phyloP scores from a whole-genome alignment of 192 early-diverging fungal genomes.

The Coemansia sp. region DNA sequence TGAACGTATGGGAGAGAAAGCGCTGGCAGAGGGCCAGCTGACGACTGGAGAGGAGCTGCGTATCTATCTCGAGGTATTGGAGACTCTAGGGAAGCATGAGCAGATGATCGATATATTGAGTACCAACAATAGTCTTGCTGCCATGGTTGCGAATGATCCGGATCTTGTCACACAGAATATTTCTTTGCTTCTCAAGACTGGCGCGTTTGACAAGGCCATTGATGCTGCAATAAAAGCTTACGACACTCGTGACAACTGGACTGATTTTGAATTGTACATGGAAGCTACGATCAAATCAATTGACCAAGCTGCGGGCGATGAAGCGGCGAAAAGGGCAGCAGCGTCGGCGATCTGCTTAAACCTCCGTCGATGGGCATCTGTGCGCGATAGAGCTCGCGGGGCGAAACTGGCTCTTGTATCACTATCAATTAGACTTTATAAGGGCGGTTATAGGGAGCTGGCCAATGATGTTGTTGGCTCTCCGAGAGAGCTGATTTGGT shows the following conservation, averaged over 20 bases:
- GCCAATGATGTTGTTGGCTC: background rate
- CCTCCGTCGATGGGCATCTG: constrained; percentile 25
- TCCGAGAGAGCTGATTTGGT: constrained; percentile 34
- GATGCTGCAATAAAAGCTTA: constrained; percentile 46
- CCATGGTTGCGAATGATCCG: constrained; percentile 69
- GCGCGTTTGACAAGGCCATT: constrained; percentile 53
- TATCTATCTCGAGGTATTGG: constrained; percentile 71
- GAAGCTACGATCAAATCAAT: constrained; percentile 20
- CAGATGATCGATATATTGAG: constrained; percentile 65
- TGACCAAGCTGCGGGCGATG: background rate
- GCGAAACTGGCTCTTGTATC: constrained; percentile 40
- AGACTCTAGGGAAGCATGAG: constrained; percentile 65
- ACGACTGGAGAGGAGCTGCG: constrained; percentile 75
- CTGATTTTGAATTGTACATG: constrained; percentile 44
- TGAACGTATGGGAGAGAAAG: constrained; percentile 82
- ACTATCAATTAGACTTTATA: constrained; percentile 12
- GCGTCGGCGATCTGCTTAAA: constrained; percentile 3
- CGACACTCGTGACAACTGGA: constrained; percentile 51
- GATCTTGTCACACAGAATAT: constrained; percentile 67
- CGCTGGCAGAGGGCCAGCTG: constrained; percentile 64
- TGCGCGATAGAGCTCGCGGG: constrained; percentile 31
- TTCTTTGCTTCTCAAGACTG: constrained; percentile 54
- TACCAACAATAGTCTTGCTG: constrained; percentile 58
- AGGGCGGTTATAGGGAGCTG: constrained; percentile 3
- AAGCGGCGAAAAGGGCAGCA: background rate